Conservation (phyloP, 805 yeast species). For the Clavispora santaluciae region DNA sequence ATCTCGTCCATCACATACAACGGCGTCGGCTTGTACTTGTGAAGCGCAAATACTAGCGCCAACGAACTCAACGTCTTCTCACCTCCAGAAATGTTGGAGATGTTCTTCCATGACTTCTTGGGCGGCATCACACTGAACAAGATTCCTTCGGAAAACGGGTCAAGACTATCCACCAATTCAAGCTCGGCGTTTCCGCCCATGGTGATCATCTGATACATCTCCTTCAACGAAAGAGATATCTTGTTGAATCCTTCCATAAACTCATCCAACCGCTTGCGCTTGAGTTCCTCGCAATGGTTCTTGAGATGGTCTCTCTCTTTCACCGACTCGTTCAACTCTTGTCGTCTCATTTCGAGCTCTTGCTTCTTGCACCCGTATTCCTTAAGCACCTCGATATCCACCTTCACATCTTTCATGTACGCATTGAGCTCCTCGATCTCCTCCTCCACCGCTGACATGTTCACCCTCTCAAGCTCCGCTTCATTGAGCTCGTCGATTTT, state of each 20-base stretch:
- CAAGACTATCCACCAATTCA: conserved; percentile 90
- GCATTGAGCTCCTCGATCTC: conserved; percentile 54
- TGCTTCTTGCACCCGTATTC: conserved; percentile 66
- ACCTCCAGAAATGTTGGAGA: conserved; percentile 93
- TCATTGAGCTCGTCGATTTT: conserved; percentile 41
- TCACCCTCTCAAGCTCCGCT: conserved; percentile 46
- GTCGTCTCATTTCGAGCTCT: conserved; percentile 61
- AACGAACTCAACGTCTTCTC: conserved; percentile 93
- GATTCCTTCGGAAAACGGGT: conserved; percentile 98
- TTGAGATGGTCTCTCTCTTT: conserved; percentile 60
- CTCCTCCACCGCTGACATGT: conserved; percentile 44
- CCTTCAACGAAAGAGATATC: conserved; percentile 84
- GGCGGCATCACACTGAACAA: conserved; percentile 99
- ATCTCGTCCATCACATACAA: conserved; percentile 98
- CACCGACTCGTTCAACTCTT: conserved; percentile 66
- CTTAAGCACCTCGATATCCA: conserved; percentile 68
- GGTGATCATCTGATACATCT: conserved; percentile 97
- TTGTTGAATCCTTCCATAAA: conserved; percentile 89
- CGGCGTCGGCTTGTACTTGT: conserved; percentile 95
- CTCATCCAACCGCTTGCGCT: conserved; percentile 72
- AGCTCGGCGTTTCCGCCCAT: conserved; percentile 99
- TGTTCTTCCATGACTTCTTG: conserved; percentile 94
- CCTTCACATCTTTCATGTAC: conserved; percentile 50
- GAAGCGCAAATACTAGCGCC: conserved; percentile 94
- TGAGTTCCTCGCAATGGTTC: conserved; percentile 59